Evolutionary conservation across 805 yeast genomes (phyloP).

Genomic region (Lachancea nothofagi): DNA sequence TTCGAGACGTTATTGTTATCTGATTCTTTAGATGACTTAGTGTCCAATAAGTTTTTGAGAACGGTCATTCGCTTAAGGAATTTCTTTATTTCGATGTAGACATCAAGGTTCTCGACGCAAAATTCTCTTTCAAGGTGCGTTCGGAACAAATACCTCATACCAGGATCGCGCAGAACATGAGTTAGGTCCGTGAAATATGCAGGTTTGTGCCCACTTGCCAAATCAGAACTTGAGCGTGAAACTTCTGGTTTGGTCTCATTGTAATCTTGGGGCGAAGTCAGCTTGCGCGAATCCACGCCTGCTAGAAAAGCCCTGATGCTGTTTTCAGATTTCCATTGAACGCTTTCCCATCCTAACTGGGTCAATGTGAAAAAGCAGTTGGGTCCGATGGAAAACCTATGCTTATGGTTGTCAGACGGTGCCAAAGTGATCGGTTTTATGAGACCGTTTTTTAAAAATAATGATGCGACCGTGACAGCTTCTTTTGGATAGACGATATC

Average conservation of each 20-base stretch:
- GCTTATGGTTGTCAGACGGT: conserved; percentile 33
- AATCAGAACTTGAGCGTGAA: not conserved
- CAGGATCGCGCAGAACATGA: conserved; percentile 64
- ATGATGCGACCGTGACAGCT: conserved; percentile 47
- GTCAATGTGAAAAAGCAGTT: conserved; percentile 42
- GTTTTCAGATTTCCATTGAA: conserved; percentile 24
- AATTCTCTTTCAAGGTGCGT: conserved; percentile 56
- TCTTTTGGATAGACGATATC: conserved; percentile 52
- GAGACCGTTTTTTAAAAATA: conserved; percentile 44
- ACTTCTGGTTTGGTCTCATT: not conserved
- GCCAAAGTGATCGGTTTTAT: conserved; percentile 40
- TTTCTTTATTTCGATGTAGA: conserved; percentile 53
- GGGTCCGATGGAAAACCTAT: conserved; percentile 32
- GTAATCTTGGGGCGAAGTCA: not conserved
- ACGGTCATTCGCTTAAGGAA: conserved; percentile 44
- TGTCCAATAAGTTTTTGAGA: conserved; percentile 38
- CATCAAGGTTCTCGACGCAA: conserved; percentile 75
- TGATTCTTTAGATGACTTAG: conserved; percentile 14
- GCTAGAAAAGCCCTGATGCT: conserved; percentile 4
- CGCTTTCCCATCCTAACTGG: conserved; percentile 37
- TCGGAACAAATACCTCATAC: conserved; percentile 60
- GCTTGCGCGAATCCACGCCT: not conserved
- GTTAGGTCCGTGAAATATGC: conserved; percentile 20
- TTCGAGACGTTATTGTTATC: conserved; percentile 12
- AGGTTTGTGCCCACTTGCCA: not conserved